Percentiles rank a stretch among this genome's conserved stretches.
Conservation (phyloP, 176 grass and related monocot species). For the Phoenix roebelenii region DNA sequence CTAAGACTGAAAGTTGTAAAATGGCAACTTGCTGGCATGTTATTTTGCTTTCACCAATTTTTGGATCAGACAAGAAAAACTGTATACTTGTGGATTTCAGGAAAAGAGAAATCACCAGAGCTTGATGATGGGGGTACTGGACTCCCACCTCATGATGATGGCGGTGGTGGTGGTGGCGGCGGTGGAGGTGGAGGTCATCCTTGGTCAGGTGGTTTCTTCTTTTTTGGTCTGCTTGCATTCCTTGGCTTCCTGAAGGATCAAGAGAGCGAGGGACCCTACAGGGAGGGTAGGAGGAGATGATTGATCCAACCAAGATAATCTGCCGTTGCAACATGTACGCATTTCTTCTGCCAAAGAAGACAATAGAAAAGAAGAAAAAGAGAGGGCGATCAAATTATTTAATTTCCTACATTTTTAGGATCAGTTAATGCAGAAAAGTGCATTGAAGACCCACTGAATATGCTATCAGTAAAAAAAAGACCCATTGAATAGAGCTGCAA, state of each 20-base stretch:
- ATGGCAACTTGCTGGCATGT: neutral
- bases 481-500: no score
- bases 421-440: no score
- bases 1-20: neutral
- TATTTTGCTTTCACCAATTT: neutral
- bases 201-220: conserved; percentile 3
- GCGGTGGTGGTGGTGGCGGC: neutral
- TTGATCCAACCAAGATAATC: neutral
- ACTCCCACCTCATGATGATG: neutral
- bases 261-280: neutral
- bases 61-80: neutral
- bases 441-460: no score
- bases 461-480: no score
- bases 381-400: no score
- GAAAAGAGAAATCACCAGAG: neutral
- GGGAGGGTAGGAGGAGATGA: neutral
- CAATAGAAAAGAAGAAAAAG: no score
- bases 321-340: neutral
- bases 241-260: conserved; percentile 16
- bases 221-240: conserved; percentile 2
- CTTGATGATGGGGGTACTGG: conserved; percentile 5
- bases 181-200: conserved; percentile 1
- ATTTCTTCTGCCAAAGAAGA: no score
- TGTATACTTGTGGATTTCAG: neutral
- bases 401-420: no score